These are phyloP conservation scores for Zasmidium citrigriseum DNA, from an alignment of 2,329 filamentous ascomycete genomes.

Conservation along the genomic window DNA sequence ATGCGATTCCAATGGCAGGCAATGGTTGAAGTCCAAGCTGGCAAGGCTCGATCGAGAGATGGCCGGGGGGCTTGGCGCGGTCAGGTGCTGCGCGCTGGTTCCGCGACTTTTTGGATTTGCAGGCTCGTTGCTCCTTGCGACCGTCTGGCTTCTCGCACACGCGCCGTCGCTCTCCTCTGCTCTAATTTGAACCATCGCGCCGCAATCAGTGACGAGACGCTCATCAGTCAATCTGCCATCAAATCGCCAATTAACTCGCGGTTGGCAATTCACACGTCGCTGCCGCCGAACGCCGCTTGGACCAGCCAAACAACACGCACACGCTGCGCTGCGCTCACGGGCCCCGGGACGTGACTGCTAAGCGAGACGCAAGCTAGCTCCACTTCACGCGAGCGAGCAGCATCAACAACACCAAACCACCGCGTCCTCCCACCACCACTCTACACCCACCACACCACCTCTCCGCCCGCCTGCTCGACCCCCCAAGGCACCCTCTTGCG, in stretches of 20 bases:
- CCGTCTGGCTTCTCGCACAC: too few relatives aligned
- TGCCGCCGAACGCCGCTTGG: neutral
- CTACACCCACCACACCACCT: neutral
- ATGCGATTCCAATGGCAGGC: neutral
- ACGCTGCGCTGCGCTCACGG: too few relatives aligned
- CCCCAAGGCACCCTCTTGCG: conserved; percentile 7
- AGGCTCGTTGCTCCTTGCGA: too few relatives aligned
- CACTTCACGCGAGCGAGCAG: neutral
- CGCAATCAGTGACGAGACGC: neutral
- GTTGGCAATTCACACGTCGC: neutral
- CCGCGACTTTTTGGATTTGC: neutral
- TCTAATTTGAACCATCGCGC: neutral
- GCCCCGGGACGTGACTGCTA: neutral
- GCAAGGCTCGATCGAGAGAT: neutral
- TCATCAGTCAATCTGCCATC: neutral
- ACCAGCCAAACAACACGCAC: neutral
- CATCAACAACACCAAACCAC: conserved; percentile 2
- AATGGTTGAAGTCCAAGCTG: neutral
- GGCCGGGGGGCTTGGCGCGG: neutral
- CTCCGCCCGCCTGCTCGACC: neutral
- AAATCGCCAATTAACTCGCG: neutral
- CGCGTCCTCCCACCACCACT: neutral
- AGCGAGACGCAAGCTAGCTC: neutral
- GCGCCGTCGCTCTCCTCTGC: too few relatives aligned
- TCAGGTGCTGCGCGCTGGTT: neutral